Conservation (phyloP, 495 filamentous ascomycete genomes). For the Elasticomyces elasticus region DNA sequence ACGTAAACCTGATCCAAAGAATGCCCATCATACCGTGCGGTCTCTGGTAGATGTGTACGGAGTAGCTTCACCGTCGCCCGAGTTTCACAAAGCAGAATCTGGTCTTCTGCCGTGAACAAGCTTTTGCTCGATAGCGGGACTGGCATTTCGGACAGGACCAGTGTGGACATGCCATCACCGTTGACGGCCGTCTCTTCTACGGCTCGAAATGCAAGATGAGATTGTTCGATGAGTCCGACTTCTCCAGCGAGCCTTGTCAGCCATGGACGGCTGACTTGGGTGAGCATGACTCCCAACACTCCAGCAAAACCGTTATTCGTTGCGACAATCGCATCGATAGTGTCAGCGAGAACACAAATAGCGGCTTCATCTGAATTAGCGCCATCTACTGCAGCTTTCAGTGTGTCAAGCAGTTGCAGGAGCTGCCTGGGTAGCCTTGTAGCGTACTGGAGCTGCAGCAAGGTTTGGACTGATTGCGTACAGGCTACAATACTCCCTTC, state of each 20-base stretch:
- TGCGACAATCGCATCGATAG: conserved; percentile 54
- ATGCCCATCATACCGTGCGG: too few species aligned
- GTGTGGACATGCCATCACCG: too few species aligned
- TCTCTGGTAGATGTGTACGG: neutral
- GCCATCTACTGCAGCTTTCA: conserved; percentile 46
- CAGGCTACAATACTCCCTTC: conserved; percentile 1
- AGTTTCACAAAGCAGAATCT: neutral
- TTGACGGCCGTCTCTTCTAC: too few species aligned
- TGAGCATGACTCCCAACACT: conserved; percentile 51
- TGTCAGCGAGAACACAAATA: conserved; percentile 56
- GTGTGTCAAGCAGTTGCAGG: conserved; percentile 48
- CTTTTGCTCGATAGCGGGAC: conserved; percentile 13
- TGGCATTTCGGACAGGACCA: too few species aligned
- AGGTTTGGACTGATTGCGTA: conserved; percentile 30
- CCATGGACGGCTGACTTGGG: conserved; percentile 59
- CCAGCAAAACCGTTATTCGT: conserved; percentile 30
- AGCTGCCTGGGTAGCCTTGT: conserved; percentile 55
- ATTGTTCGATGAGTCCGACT: conserved; percentile 6
- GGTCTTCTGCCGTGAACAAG: neutral
- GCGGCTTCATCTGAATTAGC: conserved; percentile 56
- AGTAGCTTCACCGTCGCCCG: neutral
- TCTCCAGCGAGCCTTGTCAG: conserved; percentile 46
- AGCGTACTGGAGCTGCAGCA: conserved; percentile 60
- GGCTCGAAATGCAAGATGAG: neutral
- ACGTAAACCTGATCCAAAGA: too few species aligned